Base-by-base conservation (phyloP, 768 basidiomycete species). In the Psilocybe subaeruginosa region DNA sequence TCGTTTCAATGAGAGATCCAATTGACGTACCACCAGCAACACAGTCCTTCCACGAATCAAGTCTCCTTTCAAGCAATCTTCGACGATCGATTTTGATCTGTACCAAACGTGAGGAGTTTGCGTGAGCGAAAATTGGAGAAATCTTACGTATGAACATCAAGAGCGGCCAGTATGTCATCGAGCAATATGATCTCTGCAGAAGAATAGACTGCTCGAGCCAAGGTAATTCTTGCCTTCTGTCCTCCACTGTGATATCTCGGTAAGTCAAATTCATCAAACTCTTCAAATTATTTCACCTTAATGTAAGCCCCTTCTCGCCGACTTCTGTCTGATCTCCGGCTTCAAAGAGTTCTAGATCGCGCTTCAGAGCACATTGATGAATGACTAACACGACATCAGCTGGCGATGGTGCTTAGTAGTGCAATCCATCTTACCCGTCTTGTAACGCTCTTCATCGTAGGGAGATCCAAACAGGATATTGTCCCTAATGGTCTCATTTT, bases 41-140 rank as follows among this genome's bases (percentile, higher is more conserved):
- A 97, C 77, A 0, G 96, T 97, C 51, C 95, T 82, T n/a, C 85
- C 88, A n/a, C 77, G 73, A 70, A 95, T 81, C 47, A 97, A 77
- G 50, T 91, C 87, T 8, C 96, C 95, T 64, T 83, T 80, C 17
- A 99, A 77, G 67, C 93, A 95, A 56, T 93, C 80, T 19, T 86
- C 79, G 68, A 89, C 90, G 48, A 99, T 84, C 74, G 92, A 91
- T 64, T 89, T 86, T 0, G 94, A 91, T 0, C 93, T 95, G 65
- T 35, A 35, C 11, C 7, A 23, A 23, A 23, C 23, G 33, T 35
- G 6, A 35, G 33, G 11, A 35, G 6, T 35, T 35, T 7, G 33
- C 33, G 11, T 11, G 3, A 35, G 33, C 11, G 33, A 23, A 23
- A 23, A 23, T 23, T 23, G 23, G 23, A 47, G 39, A 43, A 43